These are phyloP conservation scores for Fonsecaea erecta DNA, from an alignment of 2,329 filamentous ascomycete species.

Conservation along the genomic window DNA sequence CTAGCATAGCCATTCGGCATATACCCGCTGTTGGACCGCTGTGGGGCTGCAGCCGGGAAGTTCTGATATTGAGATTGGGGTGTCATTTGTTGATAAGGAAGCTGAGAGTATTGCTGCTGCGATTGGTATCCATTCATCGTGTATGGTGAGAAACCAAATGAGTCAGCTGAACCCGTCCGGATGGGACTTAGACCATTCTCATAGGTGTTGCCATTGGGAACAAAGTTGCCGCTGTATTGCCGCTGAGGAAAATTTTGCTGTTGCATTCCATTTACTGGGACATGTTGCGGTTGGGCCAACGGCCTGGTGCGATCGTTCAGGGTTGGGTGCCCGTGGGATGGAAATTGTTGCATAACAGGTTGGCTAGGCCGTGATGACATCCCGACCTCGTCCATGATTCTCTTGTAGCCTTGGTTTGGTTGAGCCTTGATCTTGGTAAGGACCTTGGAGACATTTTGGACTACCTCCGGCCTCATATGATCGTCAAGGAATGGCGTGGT, in stretches of 20 bases:
- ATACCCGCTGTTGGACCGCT: conserved; percentile 49
- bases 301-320: conserved; percentile 50
- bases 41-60: conserved; percentile 53
- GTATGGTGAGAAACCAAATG: conserved; percentile 47
- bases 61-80: conserved; percentile 63
- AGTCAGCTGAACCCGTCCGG: conserved; percentile 44
- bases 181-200: conserved; percentile 45
- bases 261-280: conserved; percentile 39
- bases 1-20: conserved; percentile 51
- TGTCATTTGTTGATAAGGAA: conserved; percentile 48
- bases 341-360: conserved; percentile 47
- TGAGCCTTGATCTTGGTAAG: conserved; percentile 89
- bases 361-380: conserved; percentile 61
- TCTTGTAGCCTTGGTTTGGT: conserved; percentile 94
- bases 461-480: conserved; percentile 80
- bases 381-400: conserved; percentile 97
- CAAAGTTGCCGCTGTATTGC: conserved; percentile 50
- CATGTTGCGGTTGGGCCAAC: conserved; percentile 47
- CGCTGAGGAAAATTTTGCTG: conserved; percentile 44
- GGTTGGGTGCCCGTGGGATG: conserved; percentile 43
- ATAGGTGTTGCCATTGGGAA: conserved; percentile 44
- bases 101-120: conserved; percentile 45
- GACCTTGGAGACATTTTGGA: conserved; percentile 90
- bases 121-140: conserved; percentile 43
- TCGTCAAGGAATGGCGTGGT: conserved; percentile 98